Evolutionary conservation across 2,329 filamentous ascomycete species (phyloP), one percentile per base, ranked within the genome.

Genomic region (Diplodia sapinea): DNA sequence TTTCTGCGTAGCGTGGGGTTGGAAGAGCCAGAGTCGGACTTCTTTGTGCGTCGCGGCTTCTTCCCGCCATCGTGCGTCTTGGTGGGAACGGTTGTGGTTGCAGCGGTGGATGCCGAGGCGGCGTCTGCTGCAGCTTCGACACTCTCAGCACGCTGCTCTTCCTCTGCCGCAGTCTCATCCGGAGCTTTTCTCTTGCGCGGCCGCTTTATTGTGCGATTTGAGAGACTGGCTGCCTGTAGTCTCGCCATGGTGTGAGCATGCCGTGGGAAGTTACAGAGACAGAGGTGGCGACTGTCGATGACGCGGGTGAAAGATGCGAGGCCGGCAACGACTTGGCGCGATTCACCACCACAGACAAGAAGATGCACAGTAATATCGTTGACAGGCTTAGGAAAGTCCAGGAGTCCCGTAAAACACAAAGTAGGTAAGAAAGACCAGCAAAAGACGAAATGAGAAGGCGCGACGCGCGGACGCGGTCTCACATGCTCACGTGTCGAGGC

Each of bases 11-110:
- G 70, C 6, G 80, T 63, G 5, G 82, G 81, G 62, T 77, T 79
- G 4, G 63, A 68, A 3, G 74, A 70, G 40, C 73, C 76, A 29
- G 69, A 73, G 62, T 73, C 75, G 63, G 68, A 51, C 68, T 83
- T 84, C 6, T 79, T 73, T 7, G 77, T 79, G 70, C 84, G 77
- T 49, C 80, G 77, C 17, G 84, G 82, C 70, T 86, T 82, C 71
- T 83, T 82, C 31, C 84, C 84, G 52, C 85, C 85, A 81, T 88
- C 85, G 57, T 85, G 79, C 31, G 80, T 83, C 74, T 88, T 88
- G 1, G 86, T 87, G 3, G 84, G 82, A 17, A 88, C 74, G 23
- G 77, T 82, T 1, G 79, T 81, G 3, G 79, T 84, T 4, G 77
- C 77, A 2, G 63, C 66, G 11, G 69, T 66, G 55, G 68, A 68